Evolutionary conservation across 2,329 filamentous ascomycete genomes (phyloP), one percentile per base, ranked within the genome.

Genomic region (Fusarium albidum): DNA sequence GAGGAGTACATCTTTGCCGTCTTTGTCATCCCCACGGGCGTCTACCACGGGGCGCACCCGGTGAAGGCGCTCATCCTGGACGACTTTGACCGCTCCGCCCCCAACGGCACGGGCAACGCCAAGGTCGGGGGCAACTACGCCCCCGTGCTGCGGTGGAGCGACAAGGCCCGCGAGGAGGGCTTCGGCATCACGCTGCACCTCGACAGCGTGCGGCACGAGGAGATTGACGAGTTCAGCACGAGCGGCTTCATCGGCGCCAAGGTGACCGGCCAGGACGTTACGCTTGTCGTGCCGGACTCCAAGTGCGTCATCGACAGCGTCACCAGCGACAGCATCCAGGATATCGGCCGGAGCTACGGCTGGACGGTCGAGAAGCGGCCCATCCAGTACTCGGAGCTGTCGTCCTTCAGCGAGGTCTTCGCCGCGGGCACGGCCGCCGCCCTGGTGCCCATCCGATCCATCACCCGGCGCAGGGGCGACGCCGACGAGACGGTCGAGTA

Each of bases 51-150:
- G 31, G 85, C 88, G 0, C 86, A 92, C 64, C 91, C 94, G 0
- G 92, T 96, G n/a, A 87, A 90, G 68, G 91, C 90, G 2, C 77
- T 97, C 46, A 90, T 98, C 54, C 81, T 98, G 3, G 94, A 98
- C 68, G 89, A 95, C 26, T 98, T 98, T 71, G 94, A 98, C 73
- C 90, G 94, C 26, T 85, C 93, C 0, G 94, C 94, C n/a, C 94
- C 95, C 1, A 86, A 92, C 66, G 94, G 94, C 1, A 96, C 91
- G 0, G 94, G 94, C 0, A 88, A 86, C 57, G 94, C 92, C n/a
- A 98, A 98, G 77, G 83, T 98, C 4, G 94, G 95, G 21, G 95
- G 94, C 12, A 98, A 98, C 77, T 98, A 98, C 71, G 94, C 93
- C 9, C 94, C 94, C 3, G 94, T 98, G 6, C 76, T 98, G 68